Conservation (phyloP, 495 filamentous ascomycete species). For the Rusavskia elegans region DNA sequence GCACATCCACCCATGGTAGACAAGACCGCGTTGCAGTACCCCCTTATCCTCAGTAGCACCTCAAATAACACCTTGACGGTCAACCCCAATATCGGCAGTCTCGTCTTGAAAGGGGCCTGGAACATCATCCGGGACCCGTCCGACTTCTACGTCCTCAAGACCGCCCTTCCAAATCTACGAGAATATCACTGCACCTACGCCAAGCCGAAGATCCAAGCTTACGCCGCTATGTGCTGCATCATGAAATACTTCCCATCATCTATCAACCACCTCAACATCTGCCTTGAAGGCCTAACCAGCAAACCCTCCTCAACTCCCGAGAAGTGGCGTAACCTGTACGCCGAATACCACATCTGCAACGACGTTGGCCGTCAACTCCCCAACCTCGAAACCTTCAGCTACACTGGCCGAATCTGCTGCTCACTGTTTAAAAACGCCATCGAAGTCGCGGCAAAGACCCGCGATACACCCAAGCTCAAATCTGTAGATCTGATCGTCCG, state of each 20-base stretch:
- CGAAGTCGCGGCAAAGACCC: neutral
- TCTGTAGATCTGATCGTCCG: constrained; percentile 54
- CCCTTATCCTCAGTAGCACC: neutral
- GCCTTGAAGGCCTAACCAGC: constrained; percentile 49
- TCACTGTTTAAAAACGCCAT: constrained; percentile 36
- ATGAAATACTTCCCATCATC: constrained; percentile 30
- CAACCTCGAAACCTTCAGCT: constrained; percentile 44
- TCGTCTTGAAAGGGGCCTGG: constrained; percentile 61
- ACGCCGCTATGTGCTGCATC: constrained; percentile 45
- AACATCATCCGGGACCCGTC: constrained; percentile 50
- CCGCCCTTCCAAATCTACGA: constrained; percentile 45
- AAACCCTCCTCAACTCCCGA: constrained; percentile 37
- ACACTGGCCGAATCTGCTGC: constrained; percentile 48
- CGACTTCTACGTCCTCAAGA: constrained; percentile 43
- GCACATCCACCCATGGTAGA: neutral
- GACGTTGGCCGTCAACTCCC: constrained; percentile 37
- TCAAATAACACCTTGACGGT: constrained; percentile 16
- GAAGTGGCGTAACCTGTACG: constrained; percentile 37
- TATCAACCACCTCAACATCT: constrained; percentile 46
- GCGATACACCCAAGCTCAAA: constrained; percentile 29
- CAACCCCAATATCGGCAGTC: constrained; percentile 36
- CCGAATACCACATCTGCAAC: constrained; percentile 36
- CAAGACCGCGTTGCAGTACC: neutral
- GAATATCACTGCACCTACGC: constrained; percentile 59
- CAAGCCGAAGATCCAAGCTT: constrained; percentile 51